phyloP scores from a whole-genome alignment of 176 grass and related monocot genomes.

The Calamus simplicifolius region DNA sequence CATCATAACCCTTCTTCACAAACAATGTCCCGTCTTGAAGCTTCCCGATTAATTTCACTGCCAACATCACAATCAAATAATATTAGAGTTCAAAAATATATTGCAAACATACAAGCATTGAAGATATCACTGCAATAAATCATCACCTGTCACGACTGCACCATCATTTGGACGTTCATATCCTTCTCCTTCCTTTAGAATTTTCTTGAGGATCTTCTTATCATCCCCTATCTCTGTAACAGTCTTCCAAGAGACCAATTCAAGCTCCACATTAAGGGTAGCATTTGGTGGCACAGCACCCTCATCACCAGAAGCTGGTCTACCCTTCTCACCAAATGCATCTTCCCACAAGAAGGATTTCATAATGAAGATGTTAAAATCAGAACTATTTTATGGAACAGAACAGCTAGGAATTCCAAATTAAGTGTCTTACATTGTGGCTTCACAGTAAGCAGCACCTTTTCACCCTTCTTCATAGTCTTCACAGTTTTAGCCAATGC shows the following conservation, averaged over 20 bases:
- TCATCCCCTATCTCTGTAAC: slow-evolving; percentile 94
- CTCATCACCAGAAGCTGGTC: slow-evolving; percentile 45
- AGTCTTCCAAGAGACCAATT: slow-evolving; percentile 90
- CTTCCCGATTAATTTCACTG: slow-evolving; percentile 86
- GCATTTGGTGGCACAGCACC: slow-evolving; percentile 64
- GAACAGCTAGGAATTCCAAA: not conserved
- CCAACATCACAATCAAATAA: slow-evolving; percentile 18
- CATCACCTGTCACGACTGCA: slow-evolving; percentile 59
- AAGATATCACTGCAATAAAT: no score
- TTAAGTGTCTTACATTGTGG: slow-evolving; percentile 62
- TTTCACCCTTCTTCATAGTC: slow-evolving; percentile 88
- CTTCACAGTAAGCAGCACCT: slow-evolving; percentile 72
- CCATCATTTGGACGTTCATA: slow-evolving; percentile 87
- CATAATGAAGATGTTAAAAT: not conserved
- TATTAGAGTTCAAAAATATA: not conserved
- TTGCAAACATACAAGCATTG: no score
- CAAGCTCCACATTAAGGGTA: slow-evolving; percentile 50
- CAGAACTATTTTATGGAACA: no score
- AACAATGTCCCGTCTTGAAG: slow-evolving; percentile 79
- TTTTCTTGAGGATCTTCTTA: slow-evolving; percentile 94
- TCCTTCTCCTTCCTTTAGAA: slow-evolving; percentile 81
- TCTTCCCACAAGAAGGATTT: slow-evolving; percentile 15
- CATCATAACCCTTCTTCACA: slow-evolving; percentile 73
- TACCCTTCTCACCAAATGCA: slow-evolving; percentile 90
- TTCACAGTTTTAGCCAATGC: slow-evolving; percentile 75